Evolutionary conservation across 1,284 basidiomycete genomes (phyloP).

Genomic region (Leccinum fallax): DNA sequence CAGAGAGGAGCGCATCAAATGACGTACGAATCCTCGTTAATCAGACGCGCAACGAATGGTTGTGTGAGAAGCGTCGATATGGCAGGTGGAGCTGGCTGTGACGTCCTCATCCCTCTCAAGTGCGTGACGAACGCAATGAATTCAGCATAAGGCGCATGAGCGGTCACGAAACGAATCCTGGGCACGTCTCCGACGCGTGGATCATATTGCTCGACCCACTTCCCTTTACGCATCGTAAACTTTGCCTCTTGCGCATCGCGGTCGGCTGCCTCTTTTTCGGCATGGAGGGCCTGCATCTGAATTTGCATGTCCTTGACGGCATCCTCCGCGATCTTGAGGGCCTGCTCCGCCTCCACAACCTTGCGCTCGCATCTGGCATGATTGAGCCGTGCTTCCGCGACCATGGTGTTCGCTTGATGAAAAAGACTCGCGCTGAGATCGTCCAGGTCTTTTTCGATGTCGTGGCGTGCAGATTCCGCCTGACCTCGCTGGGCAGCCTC

Average conservation of each 20-base stretch:
- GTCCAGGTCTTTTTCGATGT: slow-evolving; percentile 90
- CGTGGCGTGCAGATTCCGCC: slow-evolving; percentile 81
- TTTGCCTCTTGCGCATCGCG: slow-evolving; percentile 42
- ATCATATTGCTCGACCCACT: slow-evolving; percentile 55
- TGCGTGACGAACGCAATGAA: slow-evolving; percentile 84
- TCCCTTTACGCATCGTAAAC: slow-evolving; percentile 48
- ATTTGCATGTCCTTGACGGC: slow-evolving; percentile 82
- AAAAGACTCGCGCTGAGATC: slow-evolving; percentile 91
- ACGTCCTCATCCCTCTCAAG: slow-evolving; percentile 71
- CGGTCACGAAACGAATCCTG: slow-evolving; percentile 53
- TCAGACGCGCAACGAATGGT: slow-evolving; percentile 82
- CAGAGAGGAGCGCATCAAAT: slow-evolving; percentile 8
- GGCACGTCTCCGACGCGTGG: slow-evolving; percentile 19
- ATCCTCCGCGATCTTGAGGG: slow-evolving; percentile 84
- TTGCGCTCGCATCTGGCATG: slow-evolving; percentile 81
- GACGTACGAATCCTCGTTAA: slow-evolving; percentile 89
- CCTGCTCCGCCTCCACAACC: slow-evolving; percentile 77
- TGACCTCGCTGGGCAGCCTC: slow-evolving; percentile 90
- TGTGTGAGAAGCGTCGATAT: slow-evolving; percentile 75
- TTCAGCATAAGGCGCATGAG: slow-evolving; percentile 83
- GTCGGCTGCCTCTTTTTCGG: slow-evolving; percentile 64
- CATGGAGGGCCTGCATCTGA: slow-evolving; percentile 76
- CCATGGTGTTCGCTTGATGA: slow-evolving; percentile 90
- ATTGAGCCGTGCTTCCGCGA: slow-evolving; percentile 85
- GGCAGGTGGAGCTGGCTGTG: slow-evolving; percentile 55